These are phyloP conservation scores for Daldinia grandis DNA, from an alignment of 495 filamentous ascomycete genomes.

Conservation along the genomic window DNA sequence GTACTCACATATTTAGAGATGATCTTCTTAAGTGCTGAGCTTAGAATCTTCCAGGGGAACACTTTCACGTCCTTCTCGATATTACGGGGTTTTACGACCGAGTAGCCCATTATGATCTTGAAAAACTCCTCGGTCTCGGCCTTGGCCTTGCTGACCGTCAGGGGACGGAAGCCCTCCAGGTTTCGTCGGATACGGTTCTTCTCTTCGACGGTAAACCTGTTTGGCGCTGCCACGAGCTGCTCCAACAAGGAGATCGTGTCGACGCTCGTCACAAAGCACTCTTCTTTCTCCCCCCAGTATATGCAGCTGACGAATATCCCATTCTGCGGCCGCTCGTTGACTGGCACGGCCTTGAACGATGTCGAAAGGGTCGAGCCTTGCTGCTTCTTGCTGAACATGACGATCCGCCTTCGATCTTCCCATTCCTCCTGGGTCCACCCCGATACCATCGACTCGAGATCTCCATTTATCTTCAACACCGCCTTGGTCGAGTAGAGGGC, in stretches of 20 bases:
- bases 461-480: conserved; percentile 81
- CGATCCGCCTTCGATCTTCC: conserved; percentile 77
- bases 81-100: conserved; percentile 90
- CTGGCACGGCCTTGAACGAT: conserved; percentile 74
- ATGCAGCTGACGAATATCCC: conserved; percentile 92
- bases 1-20: conserved; percentile 84
- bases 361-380: conserved; percentile 75
- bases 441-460: conserved; percentile 79
- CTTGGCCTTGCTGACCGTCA: conserved; percentile 92
- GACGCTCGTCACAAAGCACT: conserved; percentile 93
- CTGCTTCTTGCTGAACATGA: conserved; percentile 84
- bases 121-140: conserved; percentile 94
- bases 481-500: conserved; percentile 87
- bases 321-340: conserved; percentile 73
- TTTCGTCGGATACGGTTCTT: conserved; percentile 98
- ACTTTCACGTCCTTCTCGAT: conserved; percentile 99
- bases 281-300: conserved; percentile 87
- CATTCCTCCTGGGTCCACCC: conserved; percentile 84
- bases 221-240: conserved; percentile 74
- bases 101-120: conserved; percentile 98
- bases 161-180: conserved; percentile 86
- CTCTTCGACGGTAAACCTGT: conserved; percentile 90
- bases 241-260: conserved; percentile 95
- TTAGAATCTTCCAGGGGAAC: conserved; percentile 90
- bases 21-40: conserved; percentile 89